Percentiles rank a stretch among this genome's conserved stretches.
Evolutionary conservation across 108 stramenopile species (phyloP).

Genomic region (Poteriospumella lacustris): DNA sequence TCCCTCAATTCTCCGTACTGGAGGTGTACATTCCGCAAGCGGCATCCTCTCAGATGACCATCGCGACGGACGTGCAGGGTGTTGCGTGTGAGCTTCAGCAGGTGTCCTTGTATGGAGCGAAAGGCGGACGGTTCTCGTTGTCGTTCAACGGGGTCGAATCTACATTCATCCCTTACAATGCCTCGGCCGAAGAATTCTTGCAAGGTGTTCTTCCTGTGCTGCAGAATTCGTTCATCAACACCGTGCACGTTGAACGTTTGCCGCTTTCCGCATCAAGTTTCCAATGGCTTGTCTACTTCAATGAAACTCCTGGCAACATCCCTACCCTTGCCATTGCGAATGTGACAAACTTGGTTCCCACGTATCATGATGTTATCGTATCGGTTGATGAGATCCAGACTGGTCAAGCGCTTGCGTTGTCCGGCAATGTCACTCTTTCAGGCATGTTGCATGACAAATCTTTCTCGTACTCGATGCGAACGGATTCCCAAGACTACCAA

Average conservation of each 20-base stretch:
- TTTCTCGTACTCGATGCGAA: neutral
- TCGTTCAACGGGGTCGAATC: neutral
- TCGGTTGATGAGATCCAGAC: neutral
- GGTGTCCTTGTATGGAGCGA: neutral
- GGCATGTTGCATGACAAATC: neutral
- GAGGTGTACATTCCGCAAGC: neutral
- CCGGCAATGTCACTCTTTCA: neutral
- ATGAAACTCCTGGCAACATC: constrained; percentile 18
- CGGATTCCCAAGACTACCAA: neutral
- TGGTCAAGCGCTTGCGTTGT: constrained; percentile 15
- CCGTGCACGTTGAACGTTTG: too few relatives aligned
- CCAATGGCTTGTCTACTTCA: constrained; percentile 14
- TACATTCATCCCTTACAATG: constrained; percentile 10
- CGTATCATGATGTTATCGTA: neutral
- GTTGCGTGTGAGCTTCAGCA: constrained; percentile 21
- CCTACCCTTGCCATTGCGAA: neutral
- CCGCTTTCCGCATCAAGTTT: neutral
- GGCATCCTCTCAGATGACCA: neutral
- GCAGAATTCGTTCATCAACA: too few relatives aligned
- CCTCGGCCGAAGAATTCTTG: neutral
- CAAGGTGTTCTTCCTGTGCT: too few relatives aligned
- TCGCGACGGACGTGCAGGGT: neutral
- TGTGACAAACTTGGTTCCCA: too few relatives aligned
- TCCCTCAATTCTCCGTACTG: neutral
- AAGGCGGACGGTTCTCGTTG: neutral